Conservation (phyloP, 495 filamentous ascomycete genomes). For the Penicillium riverlandense region DNA sequence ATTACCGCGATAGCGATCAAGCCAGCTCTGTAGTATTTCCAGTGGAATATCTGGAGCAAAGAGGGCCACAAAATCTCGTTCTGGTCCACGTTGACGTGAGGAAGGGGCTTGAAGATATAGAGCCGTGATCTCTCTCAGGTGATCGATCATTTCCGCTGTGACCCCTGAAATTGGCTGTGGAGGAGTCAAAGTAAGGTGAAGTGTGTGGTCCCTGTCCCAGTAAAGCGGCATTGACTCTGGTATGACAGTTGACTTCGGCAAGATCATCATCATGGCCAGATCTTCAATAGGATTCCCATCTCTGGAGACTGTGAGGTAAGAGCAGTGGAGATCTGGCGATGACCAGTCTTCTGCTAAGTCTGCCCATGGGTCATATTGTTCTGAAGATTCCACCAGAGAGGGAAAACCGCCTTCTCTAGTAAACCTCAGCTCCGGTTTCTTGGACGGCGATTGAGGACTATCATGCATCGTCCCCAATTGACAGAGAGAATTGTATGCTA, state of each 20-base stretch:
- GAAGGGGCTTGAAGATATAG: conserved; percentile 45
- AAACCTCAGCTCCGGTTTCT: conserved; percentile 14
- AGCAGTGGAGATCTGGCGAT: conserved; percentile 24
- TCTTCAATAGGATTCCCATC: conserved; percentile 20
- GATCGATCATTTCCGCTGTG: conserved; percentile 6
- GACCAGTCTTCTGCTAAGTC: conserved; percentile 50
- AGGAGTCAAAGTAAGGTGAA: conserved; percentile 27
- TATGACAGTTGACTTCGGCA: conserved; percentile 36
- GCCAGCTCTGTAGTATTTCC: conserved; percentile 17
- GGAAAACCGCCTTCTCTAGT: conserved; percentile 8
- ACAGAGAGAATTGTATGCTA: conserved; percentile 69
- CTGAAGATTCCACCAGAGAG: conserved; percentile 40
- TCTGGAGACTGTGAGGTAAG: conserved; percentile 18
- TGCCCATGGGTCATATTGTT: conserved; percentile 60
- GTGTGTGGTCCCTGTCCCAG: conserved; percentile 39
- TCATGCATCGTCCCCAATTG: conserved; percentile 67
- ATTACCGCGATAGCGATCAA: conserved; percentile 11
- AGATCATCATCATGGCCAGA: conserved; percentile 36
- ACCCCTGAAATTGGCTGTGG: conserved; percentile 8
- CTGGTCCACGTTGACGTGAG: conserved; percentile 22
- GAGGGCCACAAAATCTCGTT: conserved; percentile 37
- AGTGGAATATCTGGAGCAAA: conserved; percentile 22
- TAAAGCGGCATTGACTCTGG: conserved; percentile 39
- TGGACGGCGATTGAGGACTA: conserved; percentile 59
- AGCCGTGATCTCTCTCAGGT: conserved; percentile 34